A percentile compares a stretch with the other conserved stretches of the same genome.
phyloP scores from a whole-genome alignment of 768 basidiomycete species.

The Termitomyces sp. region DNA sequence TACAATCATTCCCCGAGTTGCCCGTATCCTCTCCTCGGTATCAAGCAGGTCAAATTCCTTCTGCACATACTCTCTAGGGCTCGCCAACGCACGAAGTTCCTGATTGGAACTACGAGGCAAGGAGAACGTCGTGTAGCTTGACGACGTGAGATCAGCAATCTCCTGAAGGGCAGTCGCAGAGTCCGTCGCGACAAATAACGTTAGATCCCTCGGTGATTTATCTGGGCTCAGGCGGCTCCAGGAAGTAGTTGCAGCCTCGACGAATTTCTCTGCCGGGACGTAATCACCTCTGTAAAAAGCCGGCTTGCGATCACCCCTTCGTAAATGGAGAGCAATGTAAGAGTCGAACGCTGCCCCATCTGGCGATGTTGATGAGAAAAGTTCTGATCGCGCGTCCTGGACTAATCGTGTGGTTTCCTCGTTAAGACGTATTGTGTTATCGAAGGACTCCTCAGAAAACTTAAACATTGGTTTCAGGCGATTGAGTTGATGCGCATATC shows the following conservation, averaged over 20 bases:
- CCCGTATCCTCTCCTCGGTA: conserved; percentile 36
- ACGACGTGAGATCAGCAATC: conserved; percentile 35
- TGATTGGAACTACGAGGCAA: conserved; percentile 38
- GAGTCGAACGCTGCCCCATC: conserved; percentile 8
- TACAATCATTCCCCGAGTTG: conserved; percentile 62
- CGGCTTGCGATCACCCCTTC: conserved; percentile 55
- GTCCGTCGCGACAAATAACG: conserved; percentile 62
- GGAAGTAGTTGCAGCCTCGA: conserved; percentile 35
- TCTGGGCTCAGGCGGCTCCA: conserved; percentile 33
- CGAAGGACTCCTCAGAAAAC: conserved; percentile 42
- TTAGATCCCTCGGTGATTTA: conserved; percentile 22
- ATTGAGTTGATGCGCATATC: conserved; percentile 51
- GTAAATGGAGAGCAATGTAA: conserved; percentile 60
- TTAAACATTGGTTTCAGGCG: conserved; percentile 55
- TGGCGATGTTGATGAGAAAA: conserved; percentile 25
- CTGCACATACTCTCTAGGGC: conserved; percentile 53
- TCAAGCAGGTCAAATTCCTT: conserved; percentile 39
- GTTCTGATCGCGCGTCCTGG: conserved; percentile 41
- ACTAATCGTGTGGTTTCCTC: conserved; percentile 43
- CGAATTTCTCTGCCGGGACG: conserved; percentile 49
- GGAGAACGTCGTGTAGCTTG: conserved; percentile 36
- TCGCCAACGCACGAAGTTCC: conserved; percentile 44
- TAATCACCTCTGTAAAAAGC: conserved; percentile 37
- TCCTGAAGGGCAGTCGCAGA: conserved; percentile 40
- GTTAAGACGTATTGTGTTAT: conserved; percentile 51